These are phyloP conservation scores for Gigaspora rosea DNA, from an alignment of 192 early-diverging fungal species.

Conservation along the genomic window DNA sequence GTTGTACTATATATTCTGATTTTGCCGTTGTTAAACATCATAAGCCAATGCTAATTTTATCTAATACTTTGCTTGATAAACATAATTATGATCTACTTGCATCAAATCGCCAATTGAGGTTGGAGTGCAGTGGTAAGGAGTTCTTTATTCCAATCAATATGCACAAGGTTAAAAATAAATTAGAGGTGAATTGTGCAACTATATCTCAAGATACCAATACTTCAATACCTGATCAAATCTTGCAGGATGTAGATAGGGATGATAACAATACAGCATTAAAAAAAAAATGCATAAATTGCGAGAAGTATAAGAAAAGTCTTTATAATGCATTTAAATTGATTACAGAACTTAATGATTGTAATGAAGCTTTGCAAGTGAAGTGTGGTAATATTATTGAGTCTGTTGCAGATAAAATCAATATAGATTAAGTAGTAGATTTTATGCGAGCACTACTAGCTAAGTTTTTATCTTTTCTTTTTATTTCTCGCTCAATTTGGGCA, in stretches of 20 bases:
- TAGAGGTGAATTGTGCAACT: not conserved
- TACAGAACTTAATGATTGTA: not conserved
- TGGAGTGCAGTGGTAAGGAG: not conserved
- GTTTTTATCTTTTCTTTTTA: too few relatives aligned
- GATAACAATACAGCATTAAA: constrained; percentile 6
- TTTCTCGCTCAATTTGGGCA: too few relatives aligned
- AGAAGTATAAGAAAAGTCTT: not conserved
- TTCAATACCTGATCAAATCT: not conserved
- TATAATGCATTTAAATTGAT: not conserved
- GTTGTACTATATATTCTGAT: not conserved
- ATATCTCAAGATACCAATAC: not conserved
- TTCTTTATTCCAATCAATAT: constrained; percentile 5
- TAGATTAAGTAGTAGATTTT: too few relatives aligned
- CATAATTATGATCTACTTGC: not conserved
- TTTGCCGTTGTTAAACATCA: not conserved
- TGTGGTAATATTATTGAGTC: too few relatives aligned
- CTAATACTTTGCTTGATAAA: constrained; percentile 8
- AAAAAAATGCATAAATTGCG: constrained; percentile 9
- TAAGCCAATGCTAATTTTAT: not conserved
- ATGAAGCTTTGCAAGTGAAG: too few relatives aligned
- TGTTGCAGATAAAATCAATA: too few relatives aligned
- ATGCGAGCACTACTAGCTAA: too few relatives aligned
- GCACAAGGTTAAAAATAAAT: constrained; percentile 4
- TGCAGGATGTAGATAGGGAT: not conserved
- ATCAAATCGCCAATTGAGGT: not conserved